These are phyloP conservation scores for Chrysoporthe deuterocubensis DNA, from an alignment of 2,329 filamentous ascomycete genomes.

Conservation along the genomic window DNA sequence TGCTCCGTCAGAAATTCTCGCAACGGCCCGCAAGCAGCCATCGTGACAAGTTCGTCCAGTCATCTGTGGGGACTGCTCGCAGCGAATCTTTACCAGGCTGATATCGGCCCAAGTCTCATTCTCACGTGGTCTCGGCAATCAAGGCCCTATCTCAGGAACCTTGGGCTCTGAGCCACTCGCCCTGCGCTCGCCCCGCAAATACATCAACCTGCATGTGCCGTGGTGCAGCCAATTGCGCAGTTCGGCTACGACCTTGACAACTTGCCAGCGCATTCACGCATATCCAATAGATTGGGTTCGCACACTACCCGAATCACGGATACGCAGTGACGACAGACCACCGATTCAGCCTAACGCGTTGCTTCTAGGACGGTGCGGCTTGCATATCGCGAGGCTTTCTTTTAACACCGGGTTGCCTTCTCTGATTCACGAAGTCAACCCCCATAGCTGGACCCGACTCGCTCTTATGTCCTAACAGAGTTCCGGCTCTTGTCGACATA, in stretches of 20 bases:
- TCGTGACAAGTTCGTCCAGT: slow-evolving; percentile 34
- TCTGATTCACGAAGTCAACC: background rate
- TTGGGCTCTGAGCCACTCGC: slow-evolving; percentile 41
- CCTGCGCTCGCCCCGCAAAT: slow-evolving; percentile 43
- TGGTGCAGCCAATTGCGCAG: slow-evolving; percentile 57
- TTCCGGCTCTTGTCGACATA: background rate
- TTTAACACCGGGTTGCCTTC: slow-evolving; percentile 34
- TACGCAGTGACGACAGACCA: slow-evolving; percentile 48
- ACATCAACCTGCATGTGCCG: slow-evolving; percentile 65
- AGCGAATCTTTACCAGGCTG: slow-evolving; percentile 19
- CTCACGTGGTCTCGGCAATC: slow-evolving; percentile 51
- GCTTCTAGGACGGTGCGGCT: slow-evolving; percentile 53
- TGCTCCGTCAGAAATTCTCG: slow-evolving; percentile 40
- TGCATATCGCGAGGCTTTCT: slow-evolving; percentile 39
- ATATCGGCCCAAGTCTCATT: slow-evolving; percentile 25
- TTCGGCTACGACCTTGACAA: slow-evolving; percentile 54
- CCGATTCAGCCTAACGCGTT: slow-evolving; percentile 43
- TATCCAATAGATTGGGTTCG: slow-evolving; percentile 60
- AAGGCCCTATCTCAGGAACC: slow-evolving; percentile 39
- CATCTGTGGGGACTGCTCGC: slow-evolving; percentile 6
- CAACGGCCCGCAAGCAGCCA: slow-evolving; percentile 36
- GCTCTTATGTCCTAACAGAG: background rate
- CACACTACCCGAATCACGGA: slow-evolving; percentile 50
- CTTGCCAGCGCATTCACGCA: slow-evolving; percentile 68
- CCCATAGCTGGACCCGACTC: background rate